Evolutionary conservation across 257 asterid genomes (phyloP).

Genomic region (Verbena officinalis): DNA sequence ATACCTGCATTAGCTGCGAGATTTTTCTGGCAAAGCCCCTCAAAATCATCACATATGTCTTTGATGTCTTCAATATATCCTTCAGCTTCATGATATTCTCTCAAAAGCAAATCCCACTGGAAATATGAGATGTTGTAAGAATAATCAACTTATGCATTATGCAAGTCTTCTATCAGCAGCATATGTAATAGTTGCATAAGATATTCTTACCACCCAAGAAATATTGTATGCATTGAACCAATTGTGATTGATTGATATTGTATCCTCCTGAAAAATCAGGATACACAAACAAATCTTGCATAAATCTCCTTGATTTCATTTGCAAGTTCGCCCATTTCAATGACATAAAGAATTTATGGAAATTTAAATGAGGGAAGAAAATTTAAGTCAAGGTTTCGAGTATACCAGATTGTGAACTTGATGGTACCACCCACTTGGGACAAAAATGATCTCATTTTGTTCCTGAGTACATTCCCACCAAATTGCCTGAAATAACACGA

Average conservation of each 20-base stretch:
- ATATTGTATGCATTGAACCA: slow-evolving; percentile 88
- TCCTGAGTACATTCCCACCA: slow-evolving; percentile 96
- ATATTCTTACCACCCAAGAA: slow-evolving; percentile 77
- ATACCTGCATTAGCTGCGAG: slow-evolving; percentile 95
- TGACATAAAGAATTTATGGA: not conserved
- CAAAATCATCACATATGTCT: slow-evolving; percentile 89
- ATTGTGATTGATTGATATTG: slow-evolving; percentile 93
- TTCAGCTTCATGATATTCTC: slow-evolving; percentile 83
- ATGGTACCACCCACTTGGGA: slow-evolving; percentile 99
- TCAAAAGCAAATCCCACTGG: slow-evolving; percentile 95
- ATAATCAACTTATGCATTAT: not conserved
- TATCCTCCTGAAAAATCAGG: slow-evolving; percentile 74
- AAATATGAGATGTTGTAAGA: slow-evolving; percentile 22
- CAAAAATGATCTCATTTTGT: slow-evolving; percentile 79
- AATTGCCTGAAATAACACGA: slow-evolving; percentile 52
- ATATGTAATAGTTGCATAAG: not conserved
- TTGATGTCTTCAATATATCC: slow-evolving; percentile 83
- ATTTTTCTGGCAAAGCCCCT: slow-evolving; percentile 90
- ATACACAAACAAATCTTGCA: slow-evolving; percentile 23
- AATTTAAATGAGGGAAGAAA: not conserved
- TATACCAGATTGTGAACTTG: slow-evolving; percentile 96
- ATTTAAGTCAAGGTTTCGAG: not conserved
- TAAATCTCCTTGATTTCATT: not conserved
- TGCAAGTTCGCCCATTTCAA: slow-evolving; percentile 3
- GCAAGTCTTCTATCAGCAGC: slow-evolving; percentile 20